A percentile compares a stretch with the other conserved stretches of the same genome.
These are phyloP conservation scores for Cytospora piceicola DNA, from an alignment of 2,329 filamentous ascomycete genomes.

Conservation along the genomic window DNA sequence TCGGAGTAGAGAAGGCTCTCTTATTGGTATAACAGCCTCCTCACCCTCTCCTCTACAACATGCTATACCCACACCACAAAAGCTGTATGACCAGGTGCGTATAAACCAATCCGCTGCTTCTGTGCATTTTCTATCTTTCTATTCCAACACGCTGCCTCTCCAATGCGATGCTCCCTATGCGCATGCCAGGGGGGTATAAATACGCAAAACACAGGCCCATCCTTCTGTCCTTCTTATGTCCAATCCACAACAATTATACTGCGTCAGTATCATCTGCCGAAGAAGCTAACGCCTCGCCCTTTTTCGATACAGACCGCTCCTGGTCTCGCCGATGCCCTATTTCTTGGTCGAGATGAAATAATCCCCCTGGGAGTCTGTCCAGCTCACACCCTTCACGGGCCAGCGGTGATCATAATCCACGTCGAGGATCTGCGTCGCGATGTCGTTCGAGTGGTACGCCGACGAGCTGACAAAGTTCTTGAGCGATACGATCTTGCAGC, in stretches of 20 bases:
- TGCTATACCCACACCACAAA: constrained; percentile 34
- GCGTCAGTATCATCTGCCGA: neutral
- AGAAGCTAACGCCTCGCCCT: constrained; percentile 4
- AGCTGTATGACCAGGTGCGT: constrained; percentile 27
- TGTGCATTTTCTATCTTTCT: constrained; percentile 2
- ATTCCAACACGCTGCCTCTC: constrained; percentile 9
- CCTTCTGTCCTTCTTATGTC: constrained; percentile 3
- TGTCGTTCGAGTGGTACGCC: constrained; percentile 72
- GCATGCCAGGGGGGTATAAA: constrained; percentile 26
- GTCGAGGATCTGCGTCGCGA: constrained; percentile 78
- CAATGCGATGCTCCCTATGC: constrained; percentile 20
- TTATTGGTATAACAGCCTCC: constrained; percentile 30
- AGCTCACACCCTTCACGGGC: constrained; percentile 80
- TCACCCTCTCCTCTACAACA: constrained; percentile 25
- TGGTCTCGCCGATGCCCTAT: constrained; percentile 33
- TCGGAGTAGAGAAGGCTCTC: constrained; percentile 13
- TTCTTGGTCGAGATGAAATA: constrained; percentile 91
- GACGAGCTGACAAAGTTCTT: constrained; percentile 88
- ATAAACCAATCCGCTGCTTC: neutral
- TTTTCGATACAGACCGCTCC: neutral
- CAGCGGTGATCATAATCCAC: constrained; percentile 65
- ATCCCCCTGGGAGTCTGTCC: constrained; percentile 81
- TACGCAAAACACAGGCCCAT: constrained; percentile 14
- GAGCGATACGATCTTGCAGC: constrained; percentile 86
- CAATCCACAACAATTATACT: neutral